These are phyloP conservation scores for Platanthera zijinensis DNA, from an alignment of 106 monocot genomes.

Conservation along the genomic window DNA sequence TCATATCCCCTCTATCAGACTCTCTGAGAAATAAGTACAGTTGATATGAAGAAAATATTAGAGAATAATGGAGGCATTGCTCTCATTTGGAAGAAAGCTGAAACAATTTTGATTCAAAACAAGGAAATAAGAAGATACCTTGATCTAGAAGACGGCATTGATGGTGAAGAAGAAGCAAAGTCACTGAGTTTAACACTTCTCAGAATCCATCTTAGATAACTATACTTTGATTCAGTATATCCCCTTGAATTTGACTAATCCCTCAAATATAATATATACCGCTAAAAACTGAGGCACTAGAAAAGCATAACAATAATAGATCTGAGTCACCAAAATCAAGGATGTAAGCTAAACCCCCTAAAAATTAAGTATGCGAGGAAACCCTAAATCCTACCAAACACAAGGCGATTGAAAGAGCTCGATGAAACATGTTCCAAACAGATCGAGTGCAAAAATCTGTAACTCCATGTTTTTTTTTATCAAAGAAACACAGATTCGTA, in stretches of 20 bases:
- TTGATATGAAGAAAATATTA: neutral
- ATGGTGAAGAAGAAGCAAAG: slow-evolving; percentile 22
- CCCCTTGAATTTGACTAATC: neutral
- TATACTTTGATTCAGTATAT: neutral
- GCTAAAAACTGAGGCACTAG: neutral
- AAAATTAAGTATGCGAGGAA: neutral
- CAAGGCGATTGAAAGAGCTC: neutral
- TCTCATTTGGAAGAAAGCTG: neutral
- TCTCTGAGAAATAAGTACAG: slow-evolving; percentile 16
- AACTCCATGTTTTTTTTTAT: neutral
- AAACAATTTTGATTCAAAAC: neutral
- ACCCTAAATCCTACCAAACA: neutral
- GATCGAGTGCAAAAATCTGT: neutral
- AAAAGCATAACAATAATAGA: neutral
- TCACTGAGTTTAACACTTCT: slow-evolving; percentile 4
- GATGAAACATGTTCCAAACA: slow-evolving; percentile 3
- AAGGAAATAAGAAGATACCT: slow-evolving; percentile 11
- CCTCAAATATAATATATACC: neutral
- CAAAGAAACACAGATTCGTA: neutral
- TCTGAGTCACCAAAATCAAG: neutral
- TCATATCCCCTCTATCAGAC: slow-evolving; percentile 24
- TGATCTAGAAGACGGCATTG: slow-evolving; percentile 28
- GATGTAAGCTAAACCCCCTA: neutral
- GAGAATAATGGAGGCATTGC: neutral
- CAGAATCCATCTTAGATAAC: neutral